phyloP scores from a whole-genome alignment of 2,329 filamentous ascomycete species.

The Neocucurbitaria cava region DNA sequence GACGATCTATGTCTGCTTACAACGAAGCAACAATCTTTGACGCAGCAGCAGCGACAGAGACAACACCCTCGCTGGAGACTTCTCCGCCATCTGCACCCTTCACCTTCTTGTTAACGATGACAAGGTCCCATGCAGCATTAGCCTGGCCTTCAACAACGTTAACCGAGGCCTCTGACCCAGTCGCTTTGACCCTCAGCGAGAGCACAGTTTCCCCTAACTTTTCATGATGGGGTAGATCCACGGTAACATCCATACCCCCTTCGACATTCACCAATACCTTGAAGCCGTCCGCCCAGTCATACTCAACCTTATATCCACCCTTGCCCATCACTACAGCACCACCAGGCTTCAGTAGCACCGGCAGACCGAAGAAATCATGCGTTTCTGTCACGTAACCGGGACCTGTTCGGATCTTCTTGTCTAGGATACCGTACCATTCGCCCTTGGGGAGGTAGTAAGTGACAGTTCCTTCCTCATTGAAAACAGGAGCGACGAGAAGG shows the following conservation, averaged over 20 bases:
- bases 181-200: conserved; percentile 2
- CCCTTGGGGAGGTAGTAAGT: conserved; percentile 14
- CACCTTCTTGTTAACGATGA: conserved; percentile 4
- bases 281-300: conserved; percentile 10
- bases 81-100: neutral
- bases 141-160: conserved; percentile 2
- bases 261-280: conserved; percentile 12
- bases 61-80: neutral
- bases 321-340: conserved; percentile 11
- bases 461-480: conserved; percentile 8
- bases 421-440: conserved; percentile 17
- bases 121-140: neutral
- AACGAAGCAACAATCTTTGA: neutral
- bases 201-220: neutral
- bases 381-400: conserved; percentile 17
- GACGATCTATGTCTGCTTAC: no score
- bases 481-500: conserved; percentile 8
- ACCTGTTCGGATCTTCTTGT: conserved; percentile 13
- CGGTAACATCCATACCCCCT: conserved; percentile 11
- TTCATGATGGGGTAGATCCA: conserved; percentile 14
- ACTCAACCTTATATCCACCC: conserved; percentile 12
- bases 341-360: conserved; percentile 12
- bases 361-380: conserved; percentile 13
- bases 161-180: neutral
- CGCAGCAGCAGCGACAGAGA: neutral